Base-by-base conservation (phyloP, 2,329 filamentous ascomycete genomes). In the Scytalidium sp. region DNA sequence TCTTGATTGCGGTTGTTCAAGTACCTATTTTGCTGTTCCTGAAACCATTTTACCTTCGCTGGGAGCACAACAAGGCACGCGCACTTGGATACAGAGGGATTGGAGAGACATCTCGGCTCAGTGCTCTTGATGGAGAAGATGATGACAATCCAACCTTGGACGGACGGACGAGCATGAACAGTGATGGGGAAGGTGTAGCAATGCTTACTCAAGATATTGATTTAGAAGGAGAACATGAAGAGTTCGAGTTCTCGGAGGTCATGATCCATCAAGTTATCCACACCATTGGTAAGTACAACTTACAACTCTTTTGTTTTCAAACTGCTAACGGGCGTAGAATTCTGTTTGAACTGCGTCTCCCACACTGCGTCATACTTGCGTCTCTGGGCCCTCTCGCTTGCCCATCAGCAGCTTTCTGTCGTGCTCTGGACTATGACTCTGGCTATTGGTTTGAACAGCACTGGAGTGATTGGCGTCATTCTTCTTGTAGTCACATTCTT, bases 241-340 rank as follows among this genome's bases (percentile, higher is more conserved):
- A 99, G 66, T 99, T 99, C 68, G 94, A 99, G 62, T 99, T 99
- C 68, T 83, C 87, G 52, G 94, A 99, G 69, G 82, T 91, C 56
- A 97, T 99, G 91, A 99, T 99, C 65, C 94, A 99, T 73, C 94
- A 99, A 70, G 84, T 97, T 67, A 99, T 99, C 65, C 95, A 97
- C 75, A 97, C 93, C 17, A 97, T 97, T 64, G 91, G 89, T 93
- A 84, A 71, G 86, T 45, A n/a, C 19, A 23, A n/a, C 19, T 19
- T 22, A 17, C 23, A n/a, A 23, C 25, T 29, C 43, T 17, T 29
- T 42, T 45, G 11, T 42, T 42, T 20, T 29, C 44, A 19, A 22
- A n/a, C n/a, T 50, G 40, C 67, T 75, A 66, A 74, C 54, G 25
- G 13, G 7, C 48, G 5, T 59, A 91, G 90, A 99, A 79, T 99